Evolutionary conservation across 805 yeast genomes (phyloP).

Genomic region (Pichia manshurica): DNA sequence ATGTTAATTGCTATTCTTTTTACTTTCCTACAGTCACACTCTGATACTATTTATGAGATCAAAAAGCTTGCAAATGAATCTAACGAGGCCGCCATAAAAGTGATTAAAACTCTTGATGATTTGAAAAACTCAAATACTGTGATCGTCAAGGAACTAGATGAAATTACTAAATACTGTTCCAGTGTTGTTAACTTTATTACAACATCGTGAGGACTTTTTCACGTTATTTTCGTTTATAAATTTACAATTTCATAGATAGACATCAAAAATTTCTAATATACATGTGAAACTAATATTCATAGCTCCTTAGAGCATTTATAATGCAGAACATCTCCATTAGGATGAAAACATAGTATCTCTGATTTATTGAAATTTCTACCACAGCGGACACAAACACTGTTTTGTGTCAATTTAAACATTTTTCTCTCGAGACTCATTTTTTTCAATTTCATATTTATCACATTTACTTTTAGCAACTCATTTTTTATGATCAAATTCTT

Average conservation of each 20-base stretch:
- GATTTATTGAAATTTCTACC: slow-evolving; percentile 41
- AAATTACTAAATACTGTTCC: slow-evolving; percentile 69
- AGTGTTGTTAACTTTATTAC: slow-evolving; percentile 65
- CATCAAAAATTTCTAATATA: no score
- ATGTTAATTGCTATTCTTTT: slow-evolving; percentile 75
- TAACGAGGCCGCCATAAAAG: slow-evolving; percentile 28
- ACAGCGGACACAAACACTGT: slow-evolving; percentile 59
- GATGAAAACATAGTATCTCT: slow-evolving; percentile 43
- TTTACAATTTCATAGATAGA: not conserved
- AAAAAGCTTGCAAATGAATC: slow-evolving; percentile 16
- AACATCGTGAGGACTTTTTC: slow-evolving; percentile 28
- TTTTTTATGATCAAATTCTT: slow-evolving; percentile 38
- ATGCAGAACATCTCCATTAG: slow-evolving; percentile 44
- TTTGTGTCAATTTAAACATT: slow-evolving; percentile 34
- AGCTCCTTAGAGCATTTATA: slow-evolving; percentile 41
- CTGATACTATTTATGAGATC: slow-evolving; percentile 55
- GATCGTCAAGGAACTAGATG: slow-evolving; percentile 51
- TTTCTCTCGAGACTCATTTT: slow-evolving; percentile 35
- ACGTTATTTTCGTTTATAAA: slow-evolving; percentile 2
- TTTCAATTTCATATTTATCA: slow-evolving; percentile 38
- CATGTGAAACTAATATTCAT: no score
- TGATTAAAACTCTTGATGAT: slow-evolving; percentile 37
- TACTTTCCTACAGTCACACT: slow-evolving; percentile 70
- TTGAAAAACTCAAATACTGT: slow-evolving; percentile 41
- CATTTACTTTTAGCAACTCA: slow-evolving; percentile 49